phyloP scores from a whole-genome alignment of 331 rosid species.

The Cydonia oblonga region DNA sequence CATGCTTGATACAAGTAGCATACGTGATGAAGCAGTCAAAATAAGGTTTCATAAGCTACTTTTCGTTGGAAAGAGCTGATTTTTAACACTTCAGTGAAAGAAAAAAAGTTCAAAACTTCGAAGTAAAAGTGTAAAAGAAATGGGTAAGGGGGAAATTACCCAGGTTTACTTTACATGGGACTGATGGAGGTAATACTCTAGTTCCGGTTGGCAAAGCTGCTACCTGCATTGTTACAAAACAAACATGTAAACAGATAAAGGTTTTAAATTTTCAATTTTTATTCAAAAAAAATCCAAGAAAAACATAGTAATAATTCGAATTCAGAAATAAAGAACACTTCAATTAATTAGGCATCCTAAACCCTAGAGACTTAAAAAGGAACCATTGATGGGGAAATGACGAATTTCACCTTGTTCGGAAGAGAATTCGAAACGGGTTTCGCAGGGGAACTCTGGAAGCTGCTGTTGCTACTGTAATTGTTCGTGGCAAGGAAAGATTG shows the following conservation, averaged over 20 bases:
- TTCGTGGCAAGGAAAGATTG: neutral
- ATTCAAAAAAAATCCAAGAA: neutral
- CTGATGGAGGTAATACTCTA: constrained; percentile 32
- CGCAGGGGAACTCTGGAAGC: constrained; percentile 11
- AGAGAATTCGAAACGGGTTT: constrained; percentile 21
- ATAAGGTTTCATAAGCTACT: neutral
- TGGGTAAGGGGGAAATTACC: constrained; percentile 24
- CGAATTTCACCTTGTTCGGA: constrained; percentile 27
- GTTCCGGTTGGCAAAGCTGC: constrained; percentile 22
- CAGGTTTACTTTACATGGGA: constrained; percentile 19
- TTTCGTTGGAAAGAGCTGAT: neutral
- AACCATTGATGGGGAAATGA: neutral
- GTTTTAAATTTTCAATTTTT: neutral
- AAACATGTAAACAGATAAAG: neutral
- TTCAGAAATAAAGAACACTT: neutral
- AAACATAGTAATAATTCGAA: neutral
- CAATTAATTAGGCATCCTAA: neutral
- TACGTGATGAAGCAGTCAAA: neutral
- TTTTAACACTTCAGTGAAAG: neutral
- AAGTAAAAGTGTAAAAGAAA: neutral
- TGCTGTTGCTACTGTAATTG: neutral
- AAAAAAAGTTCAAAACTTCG: neutral
- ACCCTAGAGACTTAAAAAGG: neutral
- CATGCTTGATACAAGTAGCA: neutral
- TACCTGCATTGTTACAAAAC: constrained; percentile 23